phyloP scores from a whole-genome alignment of 2,329 filamentous ascomycete genomes.

The Beauveria brongniartii region DNA sequence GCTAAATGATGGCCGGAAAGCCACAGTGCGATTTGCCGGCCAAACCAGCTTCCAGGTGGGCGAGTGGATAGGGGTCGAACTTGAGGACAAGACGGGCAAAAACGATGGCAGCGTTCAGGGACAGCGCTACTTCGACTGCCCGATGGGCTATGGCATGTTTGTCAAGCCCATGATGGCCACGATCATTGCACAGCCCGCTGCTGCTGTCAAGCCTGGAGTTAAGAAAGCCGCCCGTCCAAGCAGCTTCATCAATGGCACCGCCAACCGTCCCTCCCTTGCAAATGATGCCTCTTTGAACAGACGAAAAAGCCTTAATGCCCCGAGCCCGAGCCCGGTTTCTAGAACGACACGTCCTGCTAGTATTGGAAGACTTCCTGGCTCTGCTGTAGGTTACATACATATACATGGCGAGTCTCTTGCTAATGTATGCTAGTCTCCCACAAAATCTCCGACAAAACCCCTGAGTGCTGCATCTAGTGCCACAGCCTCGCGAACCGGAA shows the following conservation, averaged over 20 bases:
- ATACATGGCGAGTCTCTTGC: not conserved
- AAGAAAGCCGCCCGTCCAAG: constrained; percentile 38
- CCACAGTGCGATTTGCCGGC: constrained; percentile 73
- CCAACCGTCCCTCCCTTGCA: constrained; percentile 31
- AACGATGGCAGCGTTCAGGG: constrained; percentile 91
- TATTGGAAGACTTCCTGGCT: constrained; percentile 39
- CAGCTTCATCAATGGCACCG: constrained; percentile 41
- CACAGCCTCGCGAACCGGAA: constrained; percentile 54
- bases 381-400: not conserved
- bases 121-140: constrained; percentile 81
- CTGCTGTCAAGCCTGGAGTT: constrained; percentile 30
- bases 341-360: constrained; percentile 48
- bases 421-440: constrained; percentile 51
- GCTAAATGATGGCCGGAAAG: constrained; percentile 70
- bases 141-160: constrained; percentile 73
- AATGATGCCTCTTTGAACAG: constrained; percentile 48
- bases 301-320: constrained; percentile 61
- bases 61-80: constrained; percentile 84
- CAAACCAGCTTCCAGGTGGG: constrained; percentile 71
- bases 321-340: constrained; percentile 63
- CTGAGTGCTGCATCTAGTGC: constrained; percentile 48
- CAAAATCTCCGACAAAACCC: constrained; percentile 74
- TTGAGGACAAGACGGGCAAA: constrained; percentile 75
- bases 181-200: constrained; percentile 43
- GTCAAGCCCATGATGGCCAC: constrained; percentile 64